Conservation (phyloP, 2,329 filamentous ascomycete genomes). For the Ophiosphaerella narmari region DNA sequence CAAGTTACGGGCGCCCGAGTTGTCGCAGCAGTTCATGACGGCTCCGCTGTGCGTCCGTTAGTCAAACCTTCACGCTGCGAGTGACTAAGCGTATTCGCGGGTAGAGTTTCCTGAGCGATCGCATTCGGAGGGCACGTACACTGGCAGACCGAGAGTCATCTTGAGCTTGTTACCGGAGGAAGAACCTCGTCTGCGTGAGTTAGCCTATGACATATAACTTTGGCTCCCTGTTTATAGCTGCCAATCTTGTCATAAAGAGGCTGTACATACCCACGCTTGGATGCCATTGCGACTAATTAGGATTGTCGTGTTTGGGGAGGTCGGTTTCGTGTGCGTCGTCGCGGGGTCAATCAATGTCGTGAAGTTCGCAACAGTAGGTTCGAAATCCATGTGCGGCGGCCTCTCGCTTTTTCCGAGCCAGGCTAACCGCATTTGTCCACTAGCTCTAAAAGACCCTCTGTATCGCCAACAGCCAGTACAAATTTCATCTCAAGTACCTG, state of each 20-base stretch:
- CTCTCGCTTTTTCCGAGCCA: neutral
- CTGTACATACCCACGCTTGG: slow-evolving; percentile 45
- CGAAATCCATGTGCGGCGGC: slow-evolving; percentile 2
- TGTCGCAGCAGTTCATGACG: slow-evolving; percentile 99
- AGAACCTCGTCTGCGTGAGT: slow-evolving; percentile 69
- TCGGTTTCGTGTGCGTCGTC: slow-evolving; percentile 33
- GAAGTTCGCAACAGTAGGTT: slow-evolving; percentile 3
- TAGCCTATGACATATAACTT: slow-evolving; percentile 18
- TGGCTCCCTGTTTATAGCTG: neutral
- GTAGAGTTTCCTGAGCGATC: slow-evolving; percentile 9
- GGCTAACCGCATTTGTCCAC: neutral
- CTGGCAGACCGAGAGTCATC: slow-evolving; percentile 99
- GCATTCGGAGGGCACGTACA: slow-evolving; percentile 69
- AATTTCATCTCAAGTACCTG: no score
- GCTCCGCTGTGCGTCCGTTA: slow-evolving; percentile 71
- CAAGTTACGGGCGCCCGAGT: slow-evolving; percentile 97
- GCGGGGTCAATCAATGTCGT: slow-evolving; percentile 22
- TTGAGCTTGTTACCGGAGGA: slow-evolving; percentile 99
- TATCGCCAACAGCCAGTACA: no score
- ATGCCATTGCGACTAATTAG: slow-evolving; percentile 46
- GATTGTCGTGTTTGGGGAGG: slow-evolving; percentile 10
- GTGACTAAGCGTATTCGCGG: slow-evolving; percentile 10
- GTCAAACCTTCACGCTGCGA: slow-evolving; percentile 23
- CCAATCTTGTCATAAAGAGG: neutral
- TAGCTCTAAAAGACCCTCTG: neutral